These are phyloP conservation scores for Hypoxylon sp. DNA, from an alignment of 2,329 filamentous ascomycete species.

Conservation along the genomic window DNA sequence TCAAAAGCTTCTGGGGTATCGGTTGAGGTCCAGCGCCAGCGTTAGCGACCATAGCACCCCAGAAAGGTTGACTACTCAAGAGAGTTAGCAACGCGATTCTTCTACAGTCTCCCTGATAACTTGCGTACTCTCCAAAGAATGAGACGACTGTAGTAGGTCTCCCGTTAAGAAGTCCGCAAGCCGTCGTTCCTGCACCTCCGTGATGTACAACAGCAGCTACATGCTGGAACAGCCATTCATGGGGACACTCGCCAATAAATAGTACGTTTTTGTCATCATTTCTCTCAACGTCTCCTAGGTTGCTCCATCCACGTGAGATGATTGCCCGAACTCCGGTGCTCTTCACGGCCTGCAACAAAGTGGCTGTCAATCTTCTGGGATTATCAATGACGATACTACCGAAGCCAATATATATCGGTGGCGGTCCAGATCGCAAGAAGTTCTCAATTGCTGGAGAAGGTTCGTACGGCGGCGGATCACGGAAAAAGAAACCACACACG, in stretches of 20 bases:
- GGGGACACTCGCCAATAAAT: conserved; percentile 75
- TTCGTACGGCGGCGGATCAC: conserved; percentile 80
- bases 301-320: conserved; percentile 76
- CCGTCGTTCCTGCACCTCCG: conserved; percentile 70
- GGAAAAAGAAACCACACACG: conserved; percentile 21
- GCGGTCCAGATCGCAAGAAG: conserved; percentile 74
- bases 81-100: too few relatives aligned
- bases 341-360: conserved; percentile 72
- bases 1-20: conserved; percentile 71
- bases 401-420: conserved; percentile 77
- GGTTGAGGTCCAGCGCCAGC: conserved; percentile 73
- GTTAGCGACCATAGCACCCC: conserved; percentile 73
- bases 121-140: conserved; percentile 69
- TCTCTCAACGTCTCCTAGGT: conserved; percentile 61
- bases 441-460: conserved; percentile 73
- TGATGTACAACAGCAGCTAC: conserved; percentile 77
- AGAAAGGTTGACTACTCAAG: conserved; percentile 68
- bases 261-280: conserved; percentile 4
- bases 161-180: conserved; percentile 63
- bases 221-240: conserved; percentile 78
- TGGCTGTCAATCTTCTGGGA: conserved; percentile 69
- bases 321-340: conserved; percentile 71
- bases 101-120: too few relatives aligned
- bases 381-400: conserved; percentile 71
- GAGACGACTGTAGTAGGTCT: conserved; percentile 76